Evolutionary conservation across 768 basidiomycete species (phyloP).

Genomic region (Crucibulum laeve): DNA sequence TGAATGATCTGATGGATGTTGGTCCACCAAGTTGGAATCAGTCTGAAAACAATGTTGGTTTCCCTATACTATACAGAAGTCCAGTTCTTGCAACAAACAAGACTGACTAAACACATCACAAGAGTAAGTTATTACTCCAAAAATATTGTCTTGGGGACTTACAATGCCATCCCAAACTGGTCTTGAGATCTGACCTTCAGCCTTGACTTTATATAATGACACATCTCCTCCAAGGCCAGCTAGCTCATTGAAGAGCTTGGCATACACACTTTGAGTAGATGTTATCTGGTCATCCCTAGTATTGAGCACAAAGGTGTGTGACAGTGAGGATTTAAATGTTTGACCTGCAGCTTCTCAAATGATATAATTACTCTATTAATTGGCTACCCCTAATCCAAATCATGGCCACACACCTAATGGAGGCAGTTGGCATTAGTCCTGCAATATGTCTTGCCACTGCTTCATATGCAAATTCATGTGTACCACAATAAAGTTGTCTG

Average conservation of each 20-base stretch:
- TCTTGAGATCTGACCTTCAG: slow-evolving; percentile 60
- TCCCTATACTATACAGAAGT: slow-evolving; percentile 56
- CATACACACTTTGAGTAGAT: slow-evolving; percentile 57
- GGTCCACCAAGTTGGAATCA: slow-evolving; percentile 94
- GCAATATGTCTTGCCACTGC: slow-evolving; percentile 74
- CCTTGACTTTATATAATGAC: slow-evolving; percentile 68
- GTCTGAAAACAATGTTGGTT: slow-evolving; percentile 66
- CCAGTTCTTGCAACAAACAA: slow-evolving; percentile 75
- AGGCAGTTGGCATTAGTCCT: slow-evolving; percentile 68
- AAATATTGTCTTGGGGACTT: no score
- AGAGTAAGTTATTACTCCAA: not conserved
- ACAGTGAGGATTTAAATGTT: slow-evolving; percentile 77
- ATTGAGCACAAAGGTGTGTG: slow-evolving; percentile 73
- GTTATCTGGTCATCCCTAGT: slow-evolving; percentile 68
- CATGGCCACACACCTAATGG: slow-evolving; percentile 58
- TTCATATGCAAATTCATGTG: slow-evolving; percentile 85
- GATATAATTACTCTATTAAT: slow-evolving; percentile 29
- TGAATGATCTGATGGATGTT: slow-evolving; percentile 75
- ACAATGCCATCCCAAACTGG: slow-evolving; percentile 56
- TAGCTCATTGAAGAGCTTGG: slow-evolving; percentile 62
- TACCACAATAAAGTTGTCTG: slow-evolving; percentile 31
- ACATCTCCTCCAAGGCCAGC: slow-evolving; percentile 84
- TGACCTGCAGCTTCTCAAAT: slow-evolving; percentile 83
- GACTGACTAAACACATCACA: slow-evolving; percentile 45
- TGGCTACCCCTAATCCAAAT: not conserved